A percentile compares a stretch with the other conserved stretches of the same genome.
These are phyloP conservation scores for Arthrinium phaeospermum DNA, from an alignment of 2,329 filamentous ascomycete genomes.

Conservation along the genomic window DNA sequence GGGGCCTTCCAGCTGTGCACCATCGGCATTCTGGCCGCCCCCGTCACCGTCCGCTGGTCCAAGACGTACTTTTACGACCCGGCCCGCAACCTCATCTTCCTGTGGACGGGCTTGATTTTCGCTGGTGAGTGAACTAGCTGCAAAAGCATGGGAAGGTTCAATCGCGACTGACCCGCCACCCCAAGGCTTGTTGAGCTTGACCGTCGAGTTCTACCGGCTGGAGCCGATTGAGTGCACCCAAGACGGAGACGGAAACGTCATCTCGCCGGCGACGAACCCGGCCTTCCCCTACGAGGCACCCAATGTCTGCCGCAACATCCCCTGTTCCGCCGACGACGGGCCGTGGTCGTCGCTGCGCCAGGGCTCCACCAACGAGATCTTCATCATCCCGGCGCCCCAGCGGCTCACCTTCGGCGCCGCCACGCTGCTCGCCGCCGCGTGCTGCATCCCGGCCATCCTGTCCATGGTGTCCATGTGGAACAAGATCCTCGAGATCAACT, in stretches of 20 bases:
- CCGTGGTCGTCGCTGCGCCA: slow-evolving; percentile 61
- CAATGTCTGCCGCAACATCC: slow-evolving; percentile 50
- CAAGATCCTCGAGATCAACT: slow-evolving; percentile 68
- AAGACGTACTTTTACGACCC: slow-evolving; percentile 66
- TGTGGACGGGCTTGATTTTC: slow-evolving; percentile 68
- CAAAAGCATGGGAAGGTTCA: neutral
- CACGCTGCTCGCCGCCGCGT: slow-evolving; percentile 66
- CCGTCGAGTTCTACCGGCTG: slow-evolving; percentile 68
- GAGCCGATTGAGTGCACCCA: slow-evolving; percentile 38
- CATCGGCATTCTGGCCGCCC: slow-evolving; percentile 68
- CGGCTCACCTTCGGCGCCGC: slow-evolving; percentile 63
- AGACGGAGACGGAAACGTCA: slow-evolving; percentile 43
- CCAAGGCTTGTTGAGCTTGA: slow-evolving; percentile 59
- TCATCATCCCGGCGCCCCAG: slow-evolving; percentile 63
- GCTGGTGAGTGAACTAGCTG: slow-evolving; percentile 49
- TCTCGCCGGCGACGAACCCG: slow-evolving; percentile 39
- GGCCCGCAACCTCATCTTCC: slow-evolving; percentile 69
- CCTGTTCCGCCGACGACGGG: slow-evolving; percentile 50
- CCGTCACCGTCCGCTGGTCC: slow-evolving; percentile 65
- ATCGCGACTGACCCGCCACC: neutral
- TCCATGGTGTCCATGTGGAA: slow-evolving; percentile 67
- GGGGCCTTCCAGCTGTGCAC: slow-evolving; percentile 72
- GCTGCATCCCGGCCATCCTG: slow-evolving; percentile 68
- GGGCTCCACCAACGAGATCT: slow-evolving; percentile 64
- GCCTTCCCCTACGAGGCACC: slow-evolving; percentile 49